Evolutionary conservation across 2,329 filamentous ascomycete genomes (phyloP).

Genomic region (Thielaviopsis populi): DNA sequence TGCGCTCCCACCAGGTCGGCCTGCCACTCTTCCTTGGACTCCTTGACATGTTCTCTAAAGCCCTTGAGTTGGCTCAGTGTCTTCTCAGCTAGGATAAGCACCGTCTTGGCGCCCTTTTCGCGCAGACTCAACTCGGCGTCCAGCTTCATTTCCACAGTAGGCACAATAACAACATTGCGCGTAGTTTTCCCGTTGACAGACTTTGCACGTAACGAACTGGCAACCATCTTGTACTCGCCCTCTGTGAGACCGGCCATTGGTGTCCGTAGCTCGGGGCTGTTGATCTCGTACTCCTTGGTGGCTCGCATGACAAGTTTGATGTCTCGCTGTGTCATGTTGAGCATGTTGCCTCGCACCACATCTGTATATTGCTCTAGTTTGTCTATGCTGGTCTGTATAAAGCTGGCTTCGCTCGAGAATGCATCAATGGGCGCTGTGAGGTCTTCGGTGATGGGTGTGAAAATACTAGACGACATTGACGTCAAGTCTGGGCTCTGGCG

Average conservation of each 20-base stretch:
- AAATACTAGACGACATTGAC: constrained; percentile 23
- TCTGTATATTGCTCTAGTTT: constrained; percentile 15
- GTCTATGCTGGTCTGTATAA: constrained; percentile 6
- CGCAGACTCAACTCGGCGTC: constrained; percentile 1
- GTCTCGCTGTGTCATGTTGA: constrained; percentile 11
- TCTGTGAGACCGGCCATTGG: neutral
- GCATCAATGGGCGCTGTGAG: constrained; percentile 19
- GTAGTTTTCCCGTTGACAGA: constrained; percentile 6
- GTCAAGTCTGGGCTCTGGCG: constrained; percentile 19
- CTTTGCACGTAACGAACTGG: neutral
- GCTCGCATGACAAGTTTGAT: constrained; percentile 1
- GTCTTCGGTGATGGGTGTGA: constrained; percentile 23
- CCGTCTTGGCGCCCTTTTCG: constrained; percentile 7
- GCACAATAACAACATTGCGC: constrained; percentile 1
- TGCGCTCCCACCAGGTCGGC: neutral
- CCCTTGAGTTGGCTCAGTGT: constrained; percentile 13
- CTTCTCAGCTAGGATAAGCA: constrained; percentile 13
- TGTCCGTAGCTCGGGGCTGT: neutral
- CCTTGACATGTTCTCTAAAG: constrained; percentile 11
- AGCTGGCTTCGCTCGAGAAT: constrained; percentile 13
- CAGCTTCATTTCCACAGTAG: constrained; percentile 5
- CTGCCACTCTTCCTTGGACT: neutral
- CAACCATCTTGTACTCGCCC: constrained; percentile 5
- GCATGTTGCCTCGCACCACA: constrained; percentile 15
- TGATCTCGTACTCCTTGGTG: constrained; percentile 7